These are phyloP conservation scores for Dalbergia oliveri DNA, from an alignment of 306 rosid species.

Conservation along the genomic window DNA sequence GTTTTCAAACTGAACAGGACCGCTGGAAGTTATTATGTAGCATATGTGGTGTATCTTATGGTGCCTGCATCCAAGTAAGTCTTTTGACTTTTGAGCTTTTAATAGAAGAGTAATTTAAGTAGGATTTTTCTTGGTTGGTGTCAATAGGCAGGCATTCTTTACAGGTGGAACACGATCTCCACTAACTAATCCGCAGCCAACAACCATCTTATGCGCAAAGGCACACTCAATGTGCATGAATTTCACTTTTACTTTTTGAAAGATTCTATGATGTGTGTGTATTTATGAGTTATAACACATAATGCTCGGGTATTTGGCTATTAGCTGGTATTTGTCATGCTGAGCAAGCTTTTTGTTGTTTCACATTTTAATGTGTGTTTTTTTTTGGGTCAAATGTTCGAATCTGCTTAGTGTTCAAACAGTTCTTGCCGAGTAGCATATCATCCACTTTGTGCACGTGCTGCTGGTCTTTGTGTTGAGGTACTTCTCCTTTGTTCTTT, in stretches of 20 bases:
- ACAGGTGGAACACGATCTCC: not conserved
- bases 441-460: conserved; percentile 99
- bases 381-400: conserved; percentile 26
- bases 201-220: conserved; percentile 8
- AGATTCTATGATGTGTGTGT: not conserved
- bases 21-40: conserved; percentile 99
- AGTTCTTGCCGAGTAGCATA: conserved; percentile 91
- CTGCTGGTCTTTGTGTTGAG: conserved; percentile 99
- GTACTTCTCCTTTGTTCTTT: conserved; percentile 53
- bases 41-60: conserved; percentile 95
- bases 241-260: conserved; percentile 14
- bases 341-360: not conserved
- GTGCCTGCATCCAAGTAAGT: conserved; percentile 99
- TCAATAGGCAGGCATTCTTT: conserved; percentile 7
- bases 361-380: conserved; percentile 17
- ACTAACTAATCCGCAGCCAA: conserved; percentile 14
- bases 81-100: conserved; percentile 40
- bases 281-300: not conserved
- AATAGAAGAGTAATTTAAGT: conserved; percentile 33
- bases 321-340: conserved; percentile 32
- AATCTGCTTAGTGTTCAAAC: conserved; percentile 84
- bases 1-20: conserved; percentile 68
- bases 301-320: not conserved
- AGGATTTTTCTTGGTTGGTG: conserved; percentile 12
- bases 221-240: conserved; percentile 1